A percentile compares a stretch with the other conserved stretches of the same genome.
Evolutionary conservation across 495 filamentous ascomycete genomes (phyloP).

Genomic region (Lichenothelia convexa): DNA sequence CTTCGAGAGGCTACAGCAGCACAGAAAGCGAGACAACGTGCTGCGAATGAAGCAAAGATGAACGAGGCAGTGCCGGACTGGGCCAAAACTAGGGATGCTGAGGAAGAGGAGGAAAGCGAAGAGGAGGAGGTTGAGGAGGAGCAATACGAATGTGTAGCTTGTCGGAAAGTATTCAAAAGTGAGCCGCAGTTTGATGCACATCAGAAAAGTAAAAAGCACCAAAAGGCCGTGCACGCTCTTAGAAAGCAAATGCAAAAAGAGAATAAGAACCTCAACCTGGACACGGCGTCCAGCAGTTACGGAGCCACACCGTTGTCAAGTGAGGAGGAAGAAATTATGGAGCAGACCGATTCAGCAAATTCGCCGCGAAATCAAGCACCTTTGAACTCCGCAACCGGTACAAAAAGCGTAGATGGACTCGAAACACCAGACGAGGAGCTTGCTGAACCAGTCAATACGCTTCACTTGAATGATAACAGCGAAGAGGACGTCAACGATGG

Average conservation of each 20-base stretch:
- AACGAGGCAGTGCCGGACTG: constrained; percentile 55
- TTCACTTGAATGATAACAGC: constrained; percentile 2
- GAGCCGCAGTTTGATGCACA: constrained; percentile 85
- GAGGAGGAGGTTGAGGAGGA: constrained; percentile 33
- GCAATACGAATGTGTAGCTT: constrained; percentile 75
- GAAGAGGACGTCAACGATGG: constrained; percentile 2
- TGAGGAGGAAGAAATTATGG: constrained; percentile 24
- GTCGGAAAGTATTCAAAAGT: constrained; percentile 83
- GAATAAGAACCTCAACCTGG: constrained; percentile 39
- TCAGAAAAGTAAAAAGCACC: constrained; percentile 89
- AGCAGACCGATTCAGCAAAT: background rate
- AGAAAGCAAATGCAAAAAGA: constrained; percentile 69
- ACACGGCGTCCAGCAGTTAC: constrained; percentile 19
- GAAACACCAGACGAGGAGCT: constrained; percentile 3
- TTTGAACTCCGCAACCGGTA: too few relatives aligned
- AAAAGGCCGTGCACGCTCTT: constrained; percentile 64
- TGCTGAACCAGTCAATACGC: background rate
- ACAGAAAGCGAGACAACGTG: constrained; percentile 69
- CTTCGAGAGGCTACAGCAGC: constrained; percentile 62
- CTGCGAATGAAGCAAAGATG: constrained; percentile 59
- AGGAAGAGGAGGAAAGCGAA: constrained; percentile 36
- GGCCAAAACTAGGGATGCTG: constrained; percentile 39
- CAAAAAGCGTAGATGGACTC: constrained; percentile 9
- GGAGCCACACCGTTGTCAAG: constrained; percentile 20
- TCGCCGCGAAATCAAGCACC: too few relatives aligned